Base-by-base conservation (phyloP, 139 green algal species). In the Picochlorum sp. region DNA sequence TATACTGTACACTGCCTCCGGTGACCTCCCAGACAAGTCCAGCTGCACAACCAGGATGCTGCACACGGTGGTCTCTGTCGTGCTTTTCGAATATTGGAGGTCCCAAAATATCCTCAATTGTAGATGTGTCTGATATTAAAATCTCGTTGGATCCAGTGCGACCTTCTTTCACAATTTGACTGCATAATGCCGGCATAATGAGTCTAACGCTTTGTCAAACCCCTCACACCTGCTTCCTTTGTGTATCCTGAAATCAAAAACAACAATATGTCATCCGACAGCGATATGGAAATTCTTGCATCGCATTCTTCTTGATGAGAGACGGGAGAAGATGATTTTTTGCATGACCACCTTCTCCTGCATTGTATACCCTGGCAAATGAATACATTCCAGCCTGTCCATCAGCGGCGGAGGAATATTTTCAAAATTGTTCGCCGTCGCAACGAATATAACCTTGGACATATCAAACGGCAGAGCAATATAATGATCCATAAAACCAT, bases 21-120 rank as follows among this genome's bases (percentile, higher is more conserved):
- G 95, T 90, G 1, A 87, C 71, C 1, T 94, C 98, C 92, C 92
- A 99, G 7, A 94, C 94, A 60, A 99, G 79, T 0, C 94, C 94
- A 71, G 93, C 95, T 11, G 95, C 89, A n/a, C 96, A 86, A 8
- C 94, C 92, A 45, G 86, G 73, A 2, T 54, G 11, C 1, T 55
- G 16, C 30, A 73, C 58, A 1, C 59, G 55, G 28, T 78, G 57
- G 41, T 50, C 23, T 26, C 28, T 8, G 58, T 71, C 55, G 55
- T 69, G 65, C 6, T 58, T 49, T 9, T 68, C 45, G 45, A 59
- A 88, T 32, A 67, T 69, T n/a, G 68, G 50, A 1, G 84, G 85
- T 1, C 87, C 87, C 49, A 94, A 71, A 32, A 92, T 83, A 21
- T 23, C 45, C 51, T 86, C 79, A 20, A 94, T 61, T 45, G 95